Evolutionary conservation across 306 rosid genomes (phyloP).

Genomic region (Fagus sylvatica): DNA sequence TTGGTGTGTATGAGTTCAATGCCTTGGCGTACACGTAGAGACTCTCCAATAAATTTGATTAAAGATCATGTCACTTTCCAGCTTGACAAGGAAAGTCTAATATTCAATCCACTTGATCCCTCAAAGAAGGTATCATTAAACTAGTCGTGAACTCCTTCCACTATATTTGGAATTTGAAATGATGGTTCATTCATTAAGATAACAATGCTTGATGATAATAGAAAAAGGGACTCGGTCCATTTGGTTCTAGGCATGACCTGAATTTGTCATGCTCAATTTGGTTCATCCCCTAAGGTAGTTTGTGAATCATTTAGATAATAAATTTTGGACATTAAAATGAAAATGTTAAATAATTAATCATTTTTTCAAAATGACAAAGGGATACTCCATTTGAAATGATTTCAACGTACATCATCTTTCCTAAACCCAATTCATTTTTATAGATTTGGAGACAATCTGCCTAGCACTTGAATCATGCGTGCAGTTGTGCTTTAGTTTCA

Average conservation of each 20-base stretch:
- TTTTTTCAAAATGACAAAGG: no score
- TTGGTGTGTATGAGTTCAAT: not conserved
- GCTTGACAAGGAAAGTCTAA: not conserved
- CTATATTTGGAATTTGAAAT: not conserved
- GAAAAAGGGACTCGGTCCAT: no score
- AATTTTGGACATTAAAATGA: no score
- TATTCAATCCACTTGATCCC: not conserved
- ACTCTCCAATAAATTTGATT: not conserved
- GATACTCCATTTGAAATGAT: no score
- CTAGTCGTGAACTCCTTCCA: not conserved
- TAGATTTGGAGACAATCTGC: no score
- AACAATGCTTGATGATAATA: not conserved
- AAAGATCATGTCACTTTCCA: not conserved
- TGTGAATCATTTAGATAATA: no score
- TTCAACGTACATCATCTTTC: no score
- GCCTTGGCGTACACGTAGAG: constrained; percentile 28
- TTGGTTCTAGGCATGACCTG: not conserved
- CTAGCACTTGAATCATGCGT: no score
- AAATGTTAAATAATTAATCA: no score
- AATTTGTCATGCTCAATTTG: not conserved
- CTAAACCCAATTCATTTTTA: no score
- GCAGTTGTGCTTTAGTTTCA: not conserved
- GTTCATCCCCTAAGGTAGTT: no score
- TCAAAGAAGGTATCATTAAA: not conserved
- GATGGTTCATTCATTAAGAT: not conserved